Percentiles rank a stretch among this genome's conserved stretches.
Evolutionary conservation across 352 stramenopile species (phyloP).

Genomic region (Phytophthora uliginosa): DNA sequence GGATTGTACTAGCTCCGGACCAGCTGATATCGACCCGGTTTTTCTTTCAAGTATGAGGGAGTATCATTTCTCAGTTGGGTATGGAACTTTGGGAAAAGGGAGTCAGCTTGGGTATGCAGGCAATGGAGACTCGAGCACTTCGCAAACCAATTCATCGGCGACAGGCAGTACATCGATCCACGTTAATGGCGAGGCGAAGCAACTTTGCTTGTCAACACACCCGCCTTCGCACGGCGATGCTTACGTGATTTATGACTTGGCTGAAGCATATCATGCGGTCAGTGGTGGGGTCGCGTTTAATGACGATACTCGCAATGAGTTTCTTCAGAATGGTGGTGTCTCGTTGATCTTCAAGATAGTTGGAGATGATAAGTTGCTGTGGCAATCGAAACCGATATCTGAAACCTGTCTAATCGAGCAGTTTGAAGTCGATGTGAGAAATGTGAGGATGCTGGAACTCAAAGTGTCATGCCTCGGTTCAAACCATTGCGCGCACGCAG

Average conservation of each 20-base stretch:
- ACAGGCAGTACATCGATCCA: conserved; percentile 52
- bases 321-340: conserved; percentile 63
- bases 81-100: conserved; percentile 82
- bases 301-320: conserved; percentile 72
- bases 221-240: conserved; percentile 75
- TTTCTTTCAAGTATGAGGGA: conserved; percentile 86
- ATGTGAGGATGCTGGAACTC: conserved; percentile 85
- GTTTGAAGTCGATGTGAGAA: conserved; percentile 68
- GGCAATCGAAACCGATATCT: conserved; percentile 77
- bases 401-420: conserved; percentile 48
- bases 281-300: conserved; percentile 78
- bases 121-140: conserved; percentile 42
- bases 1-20: conserved; percentile 48
- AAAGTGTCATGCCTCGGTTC: conserved; percentile 74
- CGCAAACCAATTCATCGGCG: conserved; percentile 19
- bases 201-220: conserved; percentile 85
- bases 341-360: conserved; percentile 77
- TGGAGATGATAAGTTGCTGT: conserved; percentile 75
- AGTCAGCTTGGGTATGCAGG: conserved; percentile 82
- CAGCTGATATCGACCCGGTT: conserved; percentile 61
- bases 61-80: conserved; percentile 83
- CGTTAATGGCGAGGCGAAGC: conserved; percentile 71
- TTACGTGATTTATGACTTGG: conserved; percentile 88
- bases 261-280: conserved; percentile 63
- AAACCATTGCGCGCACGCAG: conserved; percentile 82